Conservation (phyloP, 2,329 filamentous ascomycete species). For the Fusarium sp. region DNA sequence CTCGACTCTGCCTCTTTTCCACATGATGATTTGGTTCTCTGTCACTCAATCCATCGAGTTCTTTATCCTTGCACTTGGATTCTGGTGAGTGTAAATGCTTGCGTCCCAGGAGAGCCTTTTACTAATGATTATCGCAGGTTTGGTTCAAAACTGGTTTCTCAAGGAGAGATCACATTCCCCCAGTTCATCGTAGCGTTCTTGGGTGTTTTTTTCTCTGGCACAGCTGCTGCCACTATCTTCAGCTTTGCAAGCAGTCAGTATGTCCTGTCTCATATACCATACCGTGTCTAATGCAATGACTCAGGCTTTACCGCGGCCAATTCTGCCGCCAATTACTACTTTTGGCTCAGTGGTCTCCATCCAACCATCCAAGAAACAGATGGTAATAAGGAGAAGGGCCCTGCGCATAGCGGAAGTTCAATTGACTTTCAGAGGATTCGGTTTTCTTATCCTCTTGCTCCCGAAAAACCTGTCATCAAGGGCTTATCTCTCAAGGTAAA, state of each 20-base stretch:
- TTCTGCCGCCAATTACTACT: slow-evolving; percentile 60
- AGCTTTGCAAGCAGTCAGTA: slow-evolving; percentile 56
- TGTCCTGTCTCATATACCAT: not conserved
- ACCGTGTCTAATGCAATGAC: not conserved
- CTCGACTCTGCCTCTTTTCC: too few species aligned
- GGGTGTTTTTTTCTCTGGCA: slow-evolving; percentile 58
- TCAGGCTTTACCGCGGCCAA: slow-evolving; percentile 58
- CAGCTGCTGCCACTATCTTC: slow-evolving; percentile 54
- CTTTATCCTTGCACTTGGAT: too few species aligned
- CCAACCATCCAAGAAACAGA: slow-evolving; percentile 54
- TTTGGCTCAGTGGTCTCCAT: slow-evolving; percentile 56
- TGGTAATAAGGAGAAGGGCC: slow-evolving; percentile 51
- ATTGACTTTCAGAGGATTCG: slow-evolving; percentile 64
- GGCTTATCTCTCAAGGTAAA: slow-evolving; percentile 48
- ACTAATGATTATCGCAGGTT: not conserved
- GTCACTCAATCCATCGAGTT: too few species aligned
- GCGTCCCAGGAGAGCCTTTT: too few species aligned
- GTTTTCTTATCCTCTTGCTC: slow-evolving; percentile 70
- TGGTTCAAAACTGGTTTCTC: slow-evolving; percentile 49
- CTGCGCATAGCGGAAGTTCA: slow-evolving; percentile 39
- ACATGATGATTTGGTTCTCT: too few species aligned
- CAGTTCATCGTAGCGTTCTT: slow-evolving; percentile 61
- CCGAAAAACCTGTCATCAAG: slow-evolving; percentile 53
- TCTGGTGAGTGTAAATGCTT: too few species aligned
- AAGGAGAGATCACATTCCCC: slow-evolving; percentile 62